Evolutionary conservation across 805 yeast species (phyloP).

Genomic region (Candida pini): DNA sequence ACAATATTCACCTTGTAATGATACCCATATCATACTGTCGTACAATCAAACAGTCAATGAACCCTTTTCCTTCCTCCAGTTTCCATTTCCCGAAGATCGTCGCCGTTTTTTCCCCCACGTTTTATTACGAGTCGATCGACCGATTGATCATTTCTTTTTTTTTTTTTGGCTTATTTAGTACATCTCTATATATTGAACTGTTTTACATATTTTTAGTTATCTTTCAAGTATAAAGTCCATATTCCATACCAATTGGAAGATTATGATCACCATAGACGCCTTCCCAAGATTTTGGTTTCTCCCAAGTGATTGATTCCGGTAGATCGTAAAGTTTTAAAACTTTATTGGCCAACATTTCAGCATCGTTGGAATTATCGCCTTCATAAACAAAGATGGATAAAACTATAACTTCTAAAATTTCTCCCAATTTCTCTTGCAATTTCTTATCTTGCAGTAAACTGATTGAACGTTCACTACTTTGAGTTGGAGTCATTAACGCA

Average conservation of each 20-base stretch:
- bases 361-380: slow-evolving; percentile 83
- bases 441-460: neutral
- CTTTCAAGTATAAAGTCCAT: slow-evolving; percentile 54
- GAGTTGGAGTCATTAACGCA: neutral
- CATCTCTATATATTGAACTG: too few species aligned
- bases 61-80: too few species aligned
- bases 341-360: slow-evolving; percentile 42
- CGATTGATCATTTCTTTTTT: too few species aligned
- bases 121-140: too few species aligned
- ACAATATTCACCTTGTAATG: too few species aligned
- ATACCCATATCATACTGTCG: too few species aligned
- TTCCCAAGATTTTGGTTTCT: slow-evolving; percentile 71
- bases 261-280: slow-evolving; percentile 78
- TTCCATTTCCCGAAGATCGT: too few species aligned
- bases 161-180: too few species aligned
- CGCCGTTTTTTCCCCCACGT: too few species aligned
- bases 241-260: slow-evolving; percentile 63
- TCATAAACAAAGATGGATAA: slow-evolving; percentile 62
- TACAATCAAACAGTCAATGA: too few species aligned
- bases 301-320: slow-evolving; percentile 25
- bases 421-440: neutral
- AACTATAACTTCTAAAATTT: slow-evolving; percentile 7
- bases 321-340: slow-evolving; percentile 23
- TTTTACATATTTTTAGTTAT: too few species aligned
- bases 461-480: neutral